phyloP scores from a whole-genome alignment of 2,329 filamentous ascomycete genomes.

The Paraphaeosphaeria minitans region DNA sequence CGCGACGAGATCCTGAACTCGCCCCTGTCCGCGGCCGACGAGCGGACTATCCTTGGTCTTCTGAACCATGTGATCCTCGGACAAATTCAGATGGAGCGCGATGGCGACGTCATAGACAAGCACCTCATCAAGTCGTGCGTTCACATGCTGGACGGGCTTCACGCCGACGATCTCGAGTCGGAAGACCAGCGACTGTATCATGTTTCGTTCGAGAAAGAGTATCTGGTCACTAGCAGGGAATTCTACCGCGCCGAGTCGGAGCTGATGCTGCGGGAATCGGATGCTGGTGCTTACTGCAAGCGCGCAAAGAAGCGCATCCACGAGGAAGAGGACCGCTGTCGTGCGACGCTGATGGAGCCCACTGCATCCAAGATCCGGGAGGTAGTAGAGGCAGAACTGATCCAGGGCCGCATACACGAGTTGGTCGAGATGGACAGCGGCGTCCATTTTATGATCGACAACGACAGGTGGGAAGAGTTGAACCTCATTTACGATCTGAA shows the following conservation, averaged over 20 bases:
- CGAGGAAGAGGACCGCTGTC: slow-evolving; percentile 83
- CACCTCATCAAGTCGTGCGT: slow-evolving; percentile 80
- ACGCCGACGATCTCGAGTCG: slow-evolving; percentile 78
- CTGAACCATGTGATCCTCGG: slow-evolving; percentile 84
- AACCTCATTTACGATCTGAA: slow-evolving; percentile 82
- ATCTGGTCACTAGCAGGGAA: slow-evolving; percentile 68
- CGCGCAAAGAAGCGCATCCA: slow-evolving; percentile 74
- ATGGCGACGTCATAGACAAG: slow-evolving; percentile 87
- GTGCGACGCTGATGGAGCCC: slow-evolving; percentile 75
- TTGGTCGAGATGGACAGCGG: slow-evolving; percentile 88
- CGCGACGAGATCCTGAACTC: slow-evolving; percentile 81
- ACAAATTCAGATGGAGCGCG: slow-evolving; percentile 88
- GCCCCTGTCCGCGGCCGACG: slow-evolving; percentile 50
- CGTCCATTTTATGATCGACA: slow-evolving; percentile 87
- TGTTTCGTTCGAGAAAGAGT: slow-evolving; percentile 79
- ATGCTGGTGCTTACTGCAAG: slow-evolving; percentile 81
- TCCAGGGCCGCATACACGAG: slow-evolving; percentile 76
- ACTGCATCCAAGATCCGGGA: slow-evolving; percentile 74
- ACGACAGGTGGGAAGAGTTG: slow-evolving; percentile 79
- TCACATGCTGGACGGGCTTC: slow-evolving; percentile 87
- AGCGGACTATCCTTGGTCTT: slow-evolving; percentile 69
- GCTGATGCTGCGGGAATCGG: slow-evolving; percentile 73
- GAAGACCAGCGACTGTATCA: slow-evolving; percentile 83
- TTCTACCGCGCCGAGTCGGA: slow-evolving; percentile 82
- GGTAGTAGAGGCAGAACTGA: slow-evolving; percentile 82